Evolutionary conservation across 2,329 filamentous ascomycete genomes (phyloP), one percentile per base, ranked within the genome.

Genomic region (Pestalotiopsis sp.): DNA sequence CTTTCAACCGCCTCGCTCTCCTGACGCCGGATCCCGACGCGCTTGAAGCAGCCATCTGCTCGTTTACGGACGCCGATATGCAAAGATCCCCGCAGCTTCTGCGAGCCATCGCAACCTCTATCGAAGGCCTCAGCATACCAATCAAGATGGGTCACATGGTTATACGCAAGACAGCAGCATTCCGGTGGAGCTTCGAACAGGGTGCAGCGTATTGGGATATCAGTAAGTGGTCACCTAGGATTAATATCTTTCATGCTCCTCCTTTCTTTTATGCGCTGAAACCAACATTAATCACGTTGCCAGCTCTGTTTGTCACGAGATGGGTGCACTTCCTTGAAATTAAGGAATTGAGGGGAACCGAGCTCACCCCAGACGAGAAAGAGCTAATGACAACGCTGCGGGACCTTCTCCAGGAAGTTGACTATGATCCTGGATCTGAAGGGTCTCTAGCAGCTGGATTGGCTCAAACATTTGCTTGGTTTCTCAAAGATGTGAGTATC

Each of bases 111-210:
- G 17, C 17, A 20, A 25, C 9, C 9, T 57, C 52, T 20, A n/a
- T 57, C 11, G 52, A 57, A 25, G 52, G 52, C 12, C 17, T 57
- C 52, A n/a, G 52, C 52, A 25, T 25, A 17, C 23, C 52, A 20
- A 25, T 57, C 52, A 57, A 57, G 52, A 57, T 57, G 52, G 52
- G 52, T n/a, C 52, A 57, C n/a, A 57, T 57, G 52, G 17, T 57
- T 17, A 25, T 57, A 57, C 52, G 52, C 17, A 57, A 57, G 23
- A 57, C 52, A 3, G 52, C 52, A 57, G 52, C 52, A 25, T 57
- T 57, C 52, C 52, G 52, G 17, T 57, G 52, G 52, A 25, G 52
- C n/a, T 20, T 57, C 52, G 23, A 20, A 3, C 52, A 57, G 17
- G 52, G 17, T 9, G 23, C 23, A 14, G 52, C 52, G 17, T n/a